These are phyloP conservation scores for Cystofilobasidium macerans DNA, from an alignment of 768 basidiomycete genomes.

Conservation along the genomic window DNA sequence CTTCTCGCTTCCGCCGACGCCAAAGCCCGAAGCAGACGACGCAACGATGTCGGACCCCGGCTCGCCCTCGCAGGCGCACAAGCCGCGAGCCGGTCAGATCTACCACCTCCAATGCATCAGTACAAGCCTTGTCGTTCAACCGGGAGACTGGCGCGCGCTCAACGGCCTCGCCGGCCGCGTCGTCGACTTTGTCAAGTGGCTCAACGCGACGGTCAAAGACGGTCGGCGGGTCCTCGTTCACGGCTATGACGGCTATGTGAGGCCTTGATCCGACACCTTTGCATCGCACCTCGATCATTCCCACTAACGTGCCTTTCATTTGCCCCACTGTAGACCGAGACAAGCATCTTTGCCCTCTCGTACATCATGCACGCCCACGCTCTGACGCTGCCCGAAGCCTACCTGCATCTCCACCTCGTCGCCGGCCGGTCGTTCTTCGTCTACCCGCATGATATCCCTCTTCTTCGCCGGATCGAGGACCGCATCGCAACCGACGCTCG, in stretches of 20 bases:
- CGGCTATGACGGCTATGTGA: conserved; percentile 25
- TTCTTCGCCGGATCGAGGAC: conserved; percentile 61
- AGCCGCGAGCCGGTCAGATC: conserved; percentile 9
- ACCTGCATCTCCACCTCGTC: conserved; percentile 66
- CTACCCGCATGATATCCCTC: conserved; percentile 64
- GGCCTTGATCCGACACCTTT: too few relatives aligned
- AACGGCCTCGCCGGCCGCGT: conserved; percentile 26
- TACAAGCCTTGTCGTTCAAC: conserved; percentile 23
- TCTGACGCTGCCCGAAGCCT: conserved; percentile 67
- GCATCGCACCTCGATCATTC: too few relatives aligned
- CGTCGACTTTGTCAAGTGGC: conserved; percentile 31
- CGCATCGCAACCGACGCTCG: conserved; percentile 8
- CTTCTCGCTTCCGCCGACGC: neutral
- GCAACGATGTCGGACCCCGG: neutral
- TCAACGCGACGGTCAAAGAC: conserved; percentile 27
- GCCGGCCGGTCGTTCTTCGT: conserved; percentile 71
- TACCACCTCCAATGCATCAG: conserved; percentile 32
- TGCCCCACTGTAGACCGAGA: conserved; percentile 63
- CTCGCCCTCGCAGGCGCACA: neutral
- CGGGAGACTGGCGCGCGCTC: conserved; percentile 21
- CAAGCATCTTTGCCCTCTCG: conserved; percentile 71
- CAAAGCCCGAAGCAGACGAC: neutral
- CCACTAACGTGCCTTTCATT: too few relatives aligned
- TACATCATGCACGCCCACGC: conserved; percentile 58
- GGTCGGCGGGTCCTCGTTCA: conserved; percentile 19